Conservation (phyloP, 2,329 filamentous ascomycete species). For the Verticillium dahliae region DNA sequence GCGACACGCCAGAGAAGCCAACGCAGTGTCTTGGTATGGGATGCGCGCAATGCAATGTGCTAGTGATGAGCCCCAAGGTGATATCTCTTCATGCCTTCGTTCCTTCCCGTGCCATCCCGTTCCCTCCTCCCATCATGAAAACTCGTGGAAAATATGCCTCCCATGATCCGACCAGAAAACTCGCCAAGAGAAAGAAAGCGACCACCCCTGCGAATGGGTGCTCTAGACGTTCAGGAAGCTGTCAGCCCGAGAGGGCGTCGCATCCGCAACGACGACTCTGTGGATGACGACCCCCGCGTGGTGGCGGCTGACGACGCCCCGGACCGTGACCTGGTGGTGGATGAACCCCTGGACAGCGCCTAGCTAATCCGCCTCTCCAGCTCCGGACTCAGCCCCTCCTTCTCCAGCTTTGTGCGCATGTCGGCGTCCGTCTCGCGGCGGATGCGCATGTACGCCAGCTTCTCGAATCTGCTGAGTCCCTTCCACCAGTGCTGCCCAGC, state of each 20-base stretch:
- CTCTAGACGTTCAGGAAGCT: neutral
- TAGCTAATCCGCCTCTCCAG: conserved; percentile 44
- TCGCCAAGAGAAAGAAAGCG: neutral
- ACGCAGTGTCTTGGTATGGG: neutral
- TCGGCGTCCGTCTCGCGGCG: conserved; percentile 58
- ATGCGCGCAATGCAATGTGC: neutral
- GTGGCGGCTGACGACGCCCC: neutral
- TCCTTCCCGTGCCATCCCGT: neutral
- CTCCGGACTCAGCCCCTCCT: conserved; percentile 31
- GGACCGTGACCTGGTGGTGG: neutral
- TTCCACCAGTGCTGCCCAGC: conserved; percentile 93
- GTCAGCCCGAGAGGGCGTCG: neutral
- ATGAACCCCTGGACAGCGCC: conserved; percentile 5
- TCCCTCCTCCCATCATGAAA: neutral
- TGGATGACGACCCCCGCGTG: neutral
- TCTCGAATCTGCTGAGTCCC: conserved; percentile 78
- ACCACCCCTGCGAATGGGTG: neutral
- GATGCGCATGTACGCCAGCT: conserved; percentile 75
- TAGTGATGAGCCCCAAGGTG: neutral
- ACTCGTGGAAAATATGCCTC: neutral
- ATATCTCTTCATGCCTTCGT: neutral
- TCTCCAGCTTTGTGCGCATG: conserved; percentile 37
- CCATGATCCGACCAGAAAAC: neutral
- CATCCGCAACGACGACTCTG: neutral
- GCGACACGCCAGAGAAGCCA: neutral